A percentile compares a stretch with the other conserved stretches of the same genome.
phyloP scores from a whole-genome alignment of 768 basidiomycete genomes.

The Pleurotus sapidus region DNA sequence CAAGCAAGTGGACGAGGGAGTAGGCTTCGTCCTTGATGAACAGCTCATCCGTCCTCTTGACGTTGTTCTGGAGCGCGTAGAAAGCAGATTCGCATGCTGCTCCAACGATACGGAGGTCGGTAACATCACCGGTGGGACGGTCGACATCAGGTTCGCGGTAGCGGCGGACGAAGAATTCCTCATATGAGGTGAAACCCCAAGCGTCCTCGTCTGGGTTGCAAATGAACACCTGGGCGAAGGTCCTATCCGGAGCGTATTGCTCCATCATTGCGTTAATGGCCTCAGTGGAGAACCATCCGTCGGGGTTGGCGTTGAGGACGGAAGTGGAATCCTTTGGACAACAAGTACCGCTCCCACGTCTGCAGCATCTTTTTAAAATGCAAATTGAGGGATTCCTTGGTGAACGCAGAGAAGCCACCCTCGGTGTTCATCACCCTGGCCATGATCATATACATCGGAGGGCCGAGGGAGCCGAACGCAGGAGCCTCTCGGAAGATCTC shows the following conservation, averaged over 20 bases:
- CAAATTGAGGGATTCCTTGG: conserved; percentile 4
- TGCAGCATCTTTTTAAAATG: conserved; percentile 13
- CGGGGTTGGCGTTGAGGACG: conserved; percentile 7
- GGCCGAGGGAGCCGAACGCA: conserved; percentile 8
- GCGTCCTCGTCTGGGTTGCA: conserved; percentile 34
- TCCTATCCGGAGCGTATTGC: conserved; percentile 6
- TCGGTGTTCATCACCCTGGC: conserved; percentile 14
- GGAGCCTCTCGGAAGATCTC: conserved; percentile 12
- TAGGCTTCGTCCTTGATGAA: conserved; percentile 64
- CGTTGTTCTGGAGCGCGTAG: conserved; percentile 35
- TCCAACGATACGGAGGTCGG: conserved; percentile 33
- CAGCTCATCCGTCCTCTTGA: conserved; percentile 43
- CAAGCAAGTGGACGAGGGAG: conserved; percentile 55
- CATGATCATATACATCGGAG: conserved; percentile 15
- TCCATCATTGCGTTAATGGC: conserved; percentile 8
- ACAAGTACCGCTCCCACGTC: conserved; percentile 9
- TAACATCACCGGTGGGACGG: conserved; percentile 33
- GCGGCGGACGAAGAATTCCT: conserved; percentile 51
- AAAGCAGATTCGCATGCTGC: conserved; percentile 54
- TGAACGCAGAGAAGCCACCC: conserved; percentile 14
- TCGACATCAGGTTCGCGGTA: conserved; percentile 32
- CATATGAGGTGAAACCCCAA: conserved; percentile 47
- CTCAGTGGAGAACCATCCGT: conserved; percentile 11
- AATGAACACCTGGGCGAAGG: conserved; percentile 36
- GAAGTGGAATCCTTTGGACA: conserved; percentile 7